Percentiles rank a stretch among this genome's conserved stretches.
These are phyloP conservation scores for Rehmannia glutinosa DNA, from an alignment of 257 asterid species.

Conservation along the genomic window DNA sequence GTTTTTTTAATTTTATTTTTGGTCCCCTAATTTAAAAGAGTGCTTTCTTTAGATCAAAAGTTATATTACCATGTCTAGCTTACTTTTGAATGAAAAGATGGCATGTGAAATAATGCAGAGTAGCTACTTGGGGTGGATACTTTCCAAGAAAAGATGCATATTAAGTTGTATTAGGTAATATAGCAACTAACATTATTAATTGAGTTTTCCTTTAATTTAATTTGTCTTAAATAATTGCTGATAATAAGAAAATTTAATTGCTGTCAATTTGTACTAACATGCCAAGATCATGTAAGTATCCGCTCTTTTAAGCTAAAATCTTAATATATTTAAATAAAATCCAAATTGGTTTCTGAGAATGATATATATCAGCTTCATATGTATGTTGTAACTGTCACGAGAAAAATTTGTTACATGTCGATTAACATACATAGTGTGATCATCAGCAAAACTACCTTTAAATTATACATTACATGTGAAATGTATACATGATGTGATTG, in stretches of 20 bases:
- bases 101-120: conserved; percentile 7
- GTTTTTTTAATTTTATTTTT: not conserved
- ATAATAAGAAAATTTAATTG: not conserved
- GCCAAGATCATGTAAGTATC: no score
- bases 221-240: no score
- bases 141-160: conserved; percentile 6
- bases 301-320: not conserved
- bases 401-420: conserved; percentile 11
- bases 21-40: not conserved
- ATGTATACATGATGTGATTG: not conserved
- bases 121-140: not conserved
- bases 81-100: conserved; percentile 13
- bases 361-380: conserved; percentile 3
- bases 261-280: not conserved
- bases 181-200: not conserved
- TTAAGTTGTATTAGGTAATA: not conserved
- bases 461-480: not conserved
- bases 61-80: conserved; percentile 14
- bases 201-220: not conserved
- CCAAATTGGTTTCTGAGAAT: no score
- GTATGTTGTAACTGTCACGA: not conserved
- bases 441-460: not conserved
- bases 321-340: no score
- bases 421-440: conserved; percentile 6
- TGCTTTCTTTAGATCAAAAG: conserved; percentile 13